Conservation (phyloP, 768 basidiomycete species). For the Mycena albidolilacea region DNA sequence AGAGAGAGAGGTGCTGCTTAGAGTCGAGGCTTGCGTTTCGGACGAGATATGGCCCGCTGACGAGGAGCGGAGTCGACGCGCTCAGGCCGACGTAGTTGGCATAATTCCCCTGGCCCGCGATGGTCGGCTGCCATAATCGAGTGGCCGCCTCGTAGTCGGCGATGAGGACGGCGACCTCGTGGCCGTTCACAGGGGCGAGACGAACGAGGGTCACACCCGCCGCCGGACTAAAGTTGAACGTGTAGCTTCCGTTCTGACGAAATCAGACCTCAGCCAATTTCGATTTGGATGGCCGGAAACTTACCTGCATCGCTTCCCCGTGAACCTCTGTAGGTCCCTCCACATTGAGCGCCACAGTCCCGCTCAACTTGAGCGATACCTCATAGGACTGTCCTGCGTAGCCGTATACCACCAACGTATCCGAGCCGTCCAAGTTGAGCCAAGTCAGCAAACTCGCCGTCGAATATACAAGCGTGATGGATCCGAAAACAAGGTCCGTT, state of each 20-base stretch:
- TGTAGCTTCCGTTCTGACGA: conserved; percentile 17
- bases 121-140: conserved; percentile 43
- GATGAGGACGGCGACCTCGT: conserved; percentile 53
- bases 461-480: conserved; percentile 62
- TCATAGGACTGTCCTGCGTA: conserved; percentile 53
- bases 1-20: conserved; percentile 56
- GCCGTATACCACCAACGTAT: conserved; percentile 61
- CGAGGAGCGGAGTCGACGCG: conserved; percentile 65
- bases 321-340: conserved; percentile 21
- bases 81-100: conserved; percentile 66
- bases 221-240: conserved; percentile 19
- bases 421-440: conserved; percentile 54
- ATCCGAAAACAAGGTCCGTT: conserved; percentile 69
- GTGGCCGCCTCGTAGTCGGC: conserved; percentile 60
- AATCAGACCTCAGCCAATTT: background rate
- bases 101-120: conserved; percentile 22
- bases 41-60: conserved; percentile 60
- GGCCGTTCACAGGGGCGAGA: conserved; percentile 12
- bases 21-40: conserved; percentile 51
- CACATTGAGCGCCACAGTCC: conserved; percentile 40
- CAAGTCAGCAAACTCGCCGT: conserved; percentile 69
- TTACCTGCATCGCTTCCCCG: conserved; percentile 15
- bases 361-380: conserved; percentile 47
- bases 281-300: background rate
- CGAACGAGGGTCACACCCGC: conserved; percentile 26